Evolutionary conservation across 2,329 filamentous ascomycete species (phyloP).

Genomic region (Tolypocladium sp.): DNA sequence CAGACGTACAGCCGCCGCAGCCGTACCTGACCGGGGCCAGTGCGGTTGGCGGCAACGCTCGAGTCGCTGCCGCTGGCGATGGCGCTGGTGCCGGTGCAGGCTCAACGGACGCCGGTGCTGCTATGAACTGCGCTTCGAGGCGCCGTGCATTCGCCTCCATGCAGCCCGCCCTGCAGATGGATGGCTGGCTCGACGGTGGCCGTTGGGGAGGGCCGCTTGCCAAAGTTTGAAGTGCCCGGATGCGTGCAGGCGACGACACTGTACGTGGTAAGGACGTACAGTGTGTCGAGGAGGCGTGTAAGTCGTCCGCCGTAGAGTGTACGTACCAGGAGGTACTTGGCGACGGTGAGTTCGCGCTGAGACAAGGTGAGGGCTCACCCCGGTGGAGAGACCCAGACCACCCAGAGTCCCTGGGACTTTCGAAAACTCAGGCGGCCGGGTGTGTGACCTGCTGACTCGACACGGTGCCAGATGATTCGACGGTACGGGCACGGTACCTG

Average conservation of each 20-base stretch:
- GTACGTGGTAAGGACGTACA: neutral
- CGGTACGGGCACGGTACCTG: neutral
- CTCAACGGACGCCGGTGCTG: neutral
- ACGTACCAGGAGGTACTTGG: neutral
- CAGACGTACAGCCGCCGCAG: neutral
- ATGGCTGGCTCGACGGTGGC: neutral
- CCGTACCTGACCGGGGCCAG: neutral
- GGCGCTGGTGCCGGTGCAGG: neutral
- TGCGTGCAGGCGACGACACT: neutral
- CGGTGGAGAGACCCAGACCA: neutral
- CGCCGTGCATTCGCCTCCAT: neutral
- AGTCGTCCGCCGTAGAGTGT: neutral
- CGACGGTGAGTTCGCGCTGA: neutral
- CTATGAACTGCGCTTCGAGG: neutral
- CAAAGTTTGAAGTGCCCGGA: neutral
- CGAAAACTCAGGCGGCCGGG: neutral
- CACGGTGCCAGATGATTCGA: neutral
- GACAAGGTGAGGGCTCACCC: neutral
- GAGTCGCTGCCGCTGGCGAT: neutral
- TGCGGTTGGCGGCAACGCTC: neutral
- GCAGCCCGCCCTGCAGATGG: neutral
- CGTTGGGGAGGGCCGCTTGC: neutral
- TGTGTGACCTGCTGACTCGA: neutral
- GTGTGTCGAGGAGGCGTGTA: neutral
- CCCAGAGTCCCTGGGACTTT: neutral